Evolutionary conservation across 2,329 filamentous ascomycete genomes (phyloP).

Genomic region (Ophiostoma novo-ulmi): DNA sequence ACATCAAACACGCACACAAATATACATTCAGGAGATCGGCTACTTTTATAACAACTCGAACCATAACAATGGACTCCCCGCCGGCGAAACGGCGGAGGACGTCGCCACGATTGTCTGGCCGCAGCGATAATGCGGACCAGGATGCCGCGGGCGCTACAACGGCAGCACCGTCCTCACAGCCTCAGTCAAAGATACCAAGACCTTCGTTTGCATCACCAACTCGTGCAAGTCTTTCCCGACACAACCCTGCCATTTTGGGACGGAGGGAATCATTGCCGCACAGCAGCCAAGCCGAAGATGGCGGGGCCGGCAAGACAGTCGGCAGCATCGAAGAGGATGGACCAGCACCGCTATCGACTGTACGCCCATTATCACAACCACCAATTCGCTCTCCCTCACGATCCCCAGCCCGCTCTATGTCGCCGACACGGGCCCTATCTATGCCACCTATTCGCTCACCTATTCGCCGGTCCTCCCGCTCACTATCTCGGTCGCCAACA

Average conservation of each 20-base stretch:
- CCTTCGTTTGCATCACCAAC: constrained; percentile 65
- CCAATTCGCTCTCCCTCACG: constrained; percentile 18
- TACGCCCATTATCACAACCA: constrained; percentile 12
- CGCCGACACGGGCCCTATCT: constrained; percentile 8
- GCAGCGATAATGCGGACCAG: constrained; percentile 28
- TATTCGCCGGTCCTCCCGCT: constrained; percentile 13
- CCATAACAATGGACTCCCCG: constrained; percentile 37
- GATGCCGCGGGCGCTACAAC: neutral
- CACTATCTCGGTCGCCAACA: constrained; percentile 30
- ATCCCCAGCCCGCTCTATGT: neutral
- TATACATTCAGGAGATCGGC: neutral
- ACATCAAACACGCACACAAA: neutral
- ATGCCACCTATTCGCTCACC: constrained; percentile 7
- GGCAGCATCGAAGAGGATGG: constrained; percentile 33
- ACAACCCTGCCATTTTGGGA: constrained; percentile 54
- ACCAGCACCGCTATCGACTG: constrained; percentile 26
- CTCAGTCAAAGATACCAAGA: constrained; percentile 32
- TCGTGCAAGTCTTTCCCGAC: constrained; percentile 56
- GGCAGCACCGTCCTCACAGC: constrained; percentile 11
- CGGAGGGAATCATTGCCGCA: constrained; percentile 30
- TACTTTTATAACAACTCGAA: neutral
- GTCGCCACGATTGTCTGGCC: constrained; percentile 48
- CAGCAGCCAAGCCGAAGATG: neutral
- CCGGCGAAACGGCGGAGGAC: constrained; percentile 61
- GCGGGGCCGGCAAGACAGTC: constrained; percentile 23